Base-by-base conservation (phyloP, 225 moss, liverwort and hornwort genomes). In the Bryoerythrophyllum caledonicum region DNA sequence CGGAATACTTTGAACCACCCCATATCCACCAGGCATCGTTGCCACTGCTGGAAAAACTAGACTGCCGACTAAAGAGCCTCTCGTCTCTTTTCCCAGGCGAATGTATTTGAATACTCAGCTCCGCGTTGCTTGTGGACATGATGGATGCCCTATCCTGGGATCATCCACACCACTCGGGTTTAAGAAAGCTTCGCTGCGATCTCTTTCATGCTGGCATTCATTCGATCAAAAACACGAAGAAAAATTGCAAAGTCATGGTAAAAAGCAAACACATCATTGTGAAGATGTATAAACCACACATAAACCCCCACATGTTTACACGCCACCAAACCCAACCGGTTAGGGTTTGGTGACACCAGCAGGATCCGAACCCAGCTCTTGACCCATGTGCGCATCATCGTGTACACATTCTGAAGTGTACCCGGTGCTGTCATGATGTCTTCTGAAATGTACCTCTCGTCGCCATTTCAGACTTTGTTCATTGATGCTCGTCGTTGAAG, bases 1-100 rank as follows among this genome's bases (percentile, higher is more conserved):
- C 93, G 16, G 93, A 91, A 78, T 87, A 82, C 13, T 82, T 87
- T 46, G 93, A 93, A 68, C 87, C 93, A 56, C 84, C 86, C 91
- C 91, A 93, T 32, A 87, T 72, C 89, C 86, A 82, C 72, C 72
- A 82, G 68, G n/a, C 53, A 44, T 69, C 71, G 8, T 76, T 40
- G 34, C 58, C 65, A 59, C 52, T 75, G 57, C 58, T 44, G 57
- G 55, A 58, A 44, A 70, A 70, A 62, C 76, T 85, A 53, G 60
- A 79, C 23, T 81, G 79, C 66, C 77, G 74, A 14, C 46, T 65
- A 55, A 70, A 67, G 16, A 64, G 41, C 63, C 82, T 77, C 57
- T 71, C 74, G 17, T 55, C 71, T 63, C 72, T 76, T 69, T 54
- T 79, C 30, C 63, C 63, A 60, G 86, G 82, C 35, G 80, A 80